phyloP scores from a whole-genome alignment of 2,329 filamentous ascomycete species.

The Scedosporium boydii region DNA sequence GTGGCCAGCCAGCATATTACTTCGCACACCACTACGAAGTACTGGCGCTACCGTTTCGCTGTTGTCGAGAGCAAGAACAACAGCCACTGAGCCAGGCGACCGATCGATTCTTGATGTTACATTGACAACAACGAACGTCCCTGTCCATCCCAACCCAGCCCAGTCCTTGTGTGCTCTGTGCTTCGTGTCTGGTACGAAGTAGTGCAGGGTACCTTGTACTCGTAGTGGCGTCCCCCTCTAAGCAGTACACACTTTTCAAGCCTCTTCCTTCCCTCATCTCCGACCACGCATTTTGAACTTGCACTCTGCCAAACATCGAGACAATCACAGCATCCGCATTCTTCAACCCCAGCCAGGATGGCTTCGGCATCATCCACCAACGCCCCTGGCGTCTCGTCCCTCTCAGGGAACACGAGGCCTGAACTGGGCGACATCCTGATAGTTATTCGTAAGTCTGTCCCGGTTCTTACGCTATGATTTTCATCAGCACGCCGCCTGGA shows the following conservation, averaged over 20 bases:
- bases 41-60: neutral
- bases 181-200: neutral
- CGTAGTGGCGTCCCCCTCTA: conserved; percentile 1
- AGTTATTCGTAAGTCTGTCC: conserved; percentile 55
- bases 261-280: conserved; percentile 10
- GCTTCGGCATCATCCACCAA: conserved; percentile 22
- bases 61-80: too few relatives aligned
- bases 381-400: neutral
- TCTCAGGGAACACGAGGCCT: conserved; percentile 28
- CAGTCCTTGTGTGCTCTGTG: too few relatives aligned
- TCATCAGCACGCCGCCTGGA: neutral
- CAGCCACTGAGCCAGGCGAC: too few relatives aligned
- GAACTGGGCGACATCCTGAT: conserved; percentile 58
- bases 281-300: conserved; percentile 12
- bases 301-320: conserved; percentile 10
- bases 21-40: neutral
- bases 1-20: neutral
- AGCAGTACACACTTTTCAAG: neutral
- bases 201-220: neutral
- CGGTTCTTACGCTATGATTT: neutral
- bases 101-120: too few relatives aligned
- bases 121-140: too few relatives aligned
- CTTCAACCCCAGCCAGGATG: conserved; percentile 22
- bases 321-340: conserved; percentile 11
- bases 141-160: too few relatives aligned